phyloP scores from a whole-genome alignment of 2,329 filamentous ascomycete species.

The Drechslerella coelobrocha region DNA sequence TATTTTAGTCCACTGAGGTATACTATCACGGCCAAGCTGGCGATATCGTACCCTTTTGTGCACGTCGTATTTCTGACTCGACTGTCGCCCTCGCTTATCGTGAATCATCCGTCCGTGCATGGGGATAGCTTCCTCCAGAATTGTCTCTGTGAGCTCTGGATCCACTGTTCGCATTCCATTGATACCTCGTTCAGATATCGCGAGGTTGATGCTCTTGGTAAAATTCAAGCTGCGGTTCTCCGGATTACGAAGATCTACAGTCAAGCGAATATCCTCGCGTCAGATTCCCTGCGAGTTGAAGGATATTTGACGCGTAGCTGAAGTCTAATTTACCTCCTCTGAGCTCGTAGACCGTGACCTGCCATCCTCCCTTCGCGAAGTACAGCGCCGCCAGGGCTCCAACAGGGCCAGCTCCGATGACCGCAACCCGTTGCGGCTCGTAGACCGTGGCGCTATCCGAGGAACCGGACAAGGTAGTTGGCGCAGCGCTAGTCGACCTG shows the following conservation, averaged over 20 bases:
- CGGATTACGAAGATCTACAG: constrained; percentile 77
- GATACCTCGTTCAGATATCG: constrained; percentile 90
- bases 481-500: constrained; percentile 36
- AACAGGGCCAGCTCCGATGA: constrained; percentile 92
- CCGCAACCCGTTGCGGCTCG: constrained; percentile 69
- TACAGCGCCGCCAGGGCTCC: constrained; percentile 91
- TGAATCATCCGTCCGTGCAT: constrained; percentile 99
- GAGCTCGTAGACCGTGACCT: constrained; percentile 94
- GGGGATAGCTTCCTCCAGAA: constrained; percentile 80
- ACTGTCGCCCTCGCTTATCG: constrained; percentile 67
- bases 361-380: constrained; percentile 82
- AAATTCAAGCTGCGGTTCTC: constrained; percentile 88
- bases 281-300: background rate
- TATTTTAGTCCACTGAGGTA: background rate
- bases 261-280: background rate
- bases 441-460: constrained; percentile 35
- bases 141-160: constrained; percentile 70
- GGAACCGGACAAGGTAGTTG: constrained; percentile 30
- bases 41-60: constrained; percentile 72
- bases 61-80: constrained; percentile 84
- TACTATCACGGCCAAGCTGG: constrained; percentile 52
- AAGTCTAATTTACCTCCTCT: constrained; percentile 90
- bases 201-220: constrained; percentile 97
- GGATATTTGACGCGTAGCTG: too few species aligned
- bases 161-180: constrained; percentile 71